Base-by-base conservation (phyloP, 441 rosid genomes). In the Aleurites moluccanus region DNA sequence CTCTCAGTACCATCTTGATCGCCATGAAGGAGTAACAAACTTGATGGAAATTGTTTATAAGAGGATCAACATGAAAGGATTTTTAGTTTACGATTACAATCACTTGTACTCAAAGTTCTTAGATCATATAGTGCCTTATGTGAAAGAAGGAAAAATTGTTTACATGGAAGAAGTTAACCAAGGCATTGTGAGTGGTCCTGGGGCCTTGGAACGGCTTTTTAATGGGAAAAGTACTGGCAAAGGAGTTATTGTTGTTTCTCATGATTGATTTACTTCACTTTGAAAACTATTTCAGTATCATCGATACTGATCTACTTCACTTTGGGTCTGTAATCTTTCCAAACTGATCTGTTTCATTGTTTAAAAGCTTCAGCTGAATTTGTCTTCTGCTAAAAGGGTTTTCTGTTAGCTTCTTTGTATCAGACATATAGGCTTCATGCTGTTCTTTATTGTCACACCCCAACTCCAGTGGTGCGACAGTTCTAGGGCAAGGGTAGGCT, bases 1-100 rank as follows among this genome's bases (percentile, higher is more conserved):
- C 76, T 86, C 91, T 0, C 88, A 86, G 70, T 88, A 88, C 82
- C 82, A 85, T 72, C 85, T 80, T 0, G 80, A 81, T 1, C 62
- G 73, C 18, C 87, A 75, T 0, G 88, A 89, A 45, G 86, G 82
- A 0, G 59, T 86, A 0, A 23, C 38, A 68, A 89, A 85, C 66
- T 45, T 89, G 69, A 60, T 65, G 72, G 4, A 10, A 18, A 23
- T 85, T 11, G 59, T 85, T 0, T 23, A 1, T 9, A 90, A 82
- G 64, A 73, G 84, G 6, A 73, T 89, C 61, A 81, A 78, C 0
- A 64, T 90, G 64, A 60, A 85, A 83, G 92, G 92, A 3, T 79
- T 89, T 8, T 0, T 57, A 0, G 86, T 79, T 1, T 15, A 28
- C 1, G 88, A 89, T 75, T 85, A 72, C 76, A 65, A 33, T 62